Conservation (phyloP, 1,284 basidiomycete genomes). For the Termitomyces sp. region DNA sequence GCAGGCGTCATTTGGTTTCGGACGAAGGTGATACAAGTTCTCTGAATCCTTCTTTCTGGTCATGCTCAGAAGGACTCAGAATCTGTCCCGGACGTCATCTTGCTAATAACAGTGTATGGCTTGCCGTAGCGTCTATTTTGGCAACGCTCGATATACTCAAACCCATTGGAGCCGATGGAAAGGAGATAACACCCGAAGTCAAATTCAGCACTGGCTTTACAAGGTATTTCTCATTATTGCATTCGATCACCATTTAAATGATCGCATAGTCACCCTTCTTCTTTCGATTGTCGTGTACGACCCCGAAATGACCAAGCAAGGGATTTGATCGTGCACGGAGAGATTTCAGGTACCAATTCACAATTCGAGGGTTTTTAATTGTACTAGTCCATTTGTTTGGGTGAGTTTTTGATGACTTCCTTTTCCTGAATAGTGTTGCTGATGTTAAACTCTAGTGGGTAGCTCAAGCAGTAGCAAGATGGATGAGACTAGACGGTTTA, state of each 20-base stretch:
- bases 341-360: no score
- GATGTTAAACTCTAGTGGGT: no score
- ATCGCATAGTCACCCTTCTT: background rate
- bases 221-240: background rate
- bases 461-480: no score
- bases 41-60: background rate
- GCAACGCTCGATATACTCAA: conserved; percentile 12
- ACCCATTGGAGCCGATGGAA: conserved; percentile 1
- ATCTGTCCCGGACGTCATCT: conserved; percentile 18
- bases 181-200: background rate
- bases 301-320: background rate
- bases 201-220: background rate
- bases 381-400: no score
- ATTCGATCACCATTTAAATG: background rate
- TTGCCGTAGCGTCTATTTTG: conserved; percentile 16
- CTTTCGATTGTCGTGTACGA: background rate
- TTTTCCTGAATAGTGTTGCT: no score
- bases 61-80: conserved; percentile 1
- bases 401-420: no score
- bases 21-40: background rate
- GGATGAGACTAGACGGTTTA: no score
- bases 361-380: no score
- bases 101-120: conserved; percentile 17
- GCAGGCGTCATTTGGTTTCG: background rate
- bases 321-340: background rate